Conservation (phyloP, 2,329 filamentous ascomycete species). For the Shiraia bambusicola region DNA sequence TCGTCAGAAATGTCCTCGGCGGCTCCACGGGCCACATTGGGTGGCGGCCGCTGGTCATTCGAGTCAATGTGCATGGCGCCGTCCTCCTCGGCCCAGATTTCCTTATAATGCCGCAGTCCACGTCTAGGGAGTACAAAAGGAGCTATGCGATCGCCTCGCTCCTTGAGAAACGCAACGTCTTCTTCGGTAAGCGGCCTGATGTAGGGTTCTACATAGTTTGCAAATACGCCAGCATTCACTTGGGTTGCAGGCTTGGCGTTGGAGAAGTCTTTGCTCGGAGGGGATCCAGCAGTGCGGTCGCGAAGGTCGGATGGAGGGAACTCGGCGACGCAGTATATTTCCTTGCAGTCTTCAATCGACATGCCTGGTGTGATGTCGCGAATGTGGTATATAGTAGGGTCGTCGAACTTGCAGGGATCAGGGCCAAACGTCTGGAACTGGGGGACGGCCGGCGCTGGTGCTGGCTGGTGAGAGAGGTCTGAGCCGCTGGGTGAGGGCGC, state of each 20-base stretch:
- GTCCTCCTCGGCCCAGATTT: constrained; percentile 94
- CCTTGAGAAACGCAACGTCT: constrained; percentile 87
- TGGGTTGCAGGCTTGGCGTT: constrained; percentile 91
- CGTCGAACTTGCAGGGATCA: constrained; percentile 85
- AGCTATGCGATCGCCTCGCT: constrained; percentile 76
- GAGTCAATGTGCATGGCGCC: constrained; percentile 74
- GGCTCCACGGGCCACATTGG: constrained; percentile 80
- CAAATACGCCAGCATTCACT: constrained; percentile 90
- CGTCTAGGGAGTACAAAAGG: constrained; percentile 86
- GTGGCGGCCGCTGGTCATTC: constrained; percentile 66
- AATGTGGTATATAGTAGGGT: constrained; percentile 94
- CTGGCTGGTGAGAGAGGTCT: constrained; percentile 59
- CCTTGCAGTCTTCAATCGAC: constrained; percentile 79
- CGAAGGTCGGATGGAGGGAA: constrained; percentile 81
- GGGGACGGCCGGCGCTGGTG: constrained; percentile 61
- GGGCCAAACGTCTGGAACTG: constrained; percentile 88
- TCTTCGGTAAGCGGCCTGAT: constrained; percentile 89
- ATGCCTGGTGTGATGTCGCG: constrained; percentile 71
- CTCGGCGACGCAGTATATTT: constrained; percentile 81
- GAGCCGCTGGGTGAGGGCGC: constrained; percentile 63
- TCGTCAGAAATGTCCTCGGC: constrained; percentile 88
- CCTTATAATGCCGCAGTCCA: constrained; percentile 81
- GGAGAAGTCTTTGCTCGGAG: constrained; percentile 93
- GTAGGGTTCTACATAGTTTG: constrained; percentile 88
- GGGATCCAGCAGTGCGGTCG: constrained; percentile 82